Evolutionary conservation across 176 grass and related monocot species (phyloP).

Genomic region (Rhynchospora pubera): DNA sequence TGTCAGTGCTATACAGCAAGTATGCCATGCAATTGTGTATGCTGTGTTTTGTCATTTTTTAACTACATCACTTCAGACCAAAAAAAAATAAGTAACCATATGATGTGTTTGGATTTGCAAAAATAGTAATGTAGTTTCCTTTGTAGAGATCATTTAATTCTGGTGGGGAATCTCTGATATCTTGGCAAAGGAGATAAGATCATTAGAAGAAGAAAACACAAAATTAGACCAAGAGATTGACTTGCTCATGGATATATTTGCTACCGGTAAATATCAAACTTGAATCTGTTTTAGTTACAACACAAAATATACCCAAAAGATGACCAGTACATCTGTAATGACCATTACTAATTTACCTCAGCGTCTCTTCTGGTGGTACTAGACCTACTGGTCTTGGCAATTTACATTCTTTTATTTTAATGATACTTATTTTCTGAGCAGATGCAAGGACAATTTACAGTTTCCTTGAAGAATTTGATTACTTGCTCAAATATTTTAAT

Average conservation of each 20-base stretch:
- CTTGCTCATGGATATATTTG: slow-evolving; percentile 20
- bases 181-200: slow-evolving; percentile 43
- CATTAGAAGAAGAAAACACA: slow-evolving; percentile 31
- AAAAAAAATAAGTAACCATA: no score
- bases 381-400: background rate
- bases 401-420: background rate
- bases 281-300: background rate
- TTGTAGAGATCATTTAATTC: no score
- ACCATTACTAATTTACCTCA: background rate
- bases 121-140: no score
- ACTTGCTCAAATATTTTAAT: slow-evolving; percentile 33
- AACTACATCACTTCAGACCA: no score
- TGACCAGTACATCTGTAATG: background rate
- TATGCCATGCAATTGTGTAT: no score
- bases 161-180: slow-evolving; percentile 11
- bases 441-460: slow-evolving; percentile 48
- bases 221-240: slow-evolving; percentile 40
- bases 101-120: no score
- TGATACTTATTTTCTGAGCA: slow-evolving; percentile 20
- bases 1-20: no score
- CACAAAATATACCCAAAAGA: background rate
- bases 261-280: slow-evolving; percentile 30
- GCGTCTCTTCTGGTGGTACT: background rate
- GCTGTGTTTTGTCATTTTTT: no score
- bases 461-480: slow-evolving; percentile 45